Conservation (phyloP, 805 yeast species). For the Candida qinlingensis region DNA sequence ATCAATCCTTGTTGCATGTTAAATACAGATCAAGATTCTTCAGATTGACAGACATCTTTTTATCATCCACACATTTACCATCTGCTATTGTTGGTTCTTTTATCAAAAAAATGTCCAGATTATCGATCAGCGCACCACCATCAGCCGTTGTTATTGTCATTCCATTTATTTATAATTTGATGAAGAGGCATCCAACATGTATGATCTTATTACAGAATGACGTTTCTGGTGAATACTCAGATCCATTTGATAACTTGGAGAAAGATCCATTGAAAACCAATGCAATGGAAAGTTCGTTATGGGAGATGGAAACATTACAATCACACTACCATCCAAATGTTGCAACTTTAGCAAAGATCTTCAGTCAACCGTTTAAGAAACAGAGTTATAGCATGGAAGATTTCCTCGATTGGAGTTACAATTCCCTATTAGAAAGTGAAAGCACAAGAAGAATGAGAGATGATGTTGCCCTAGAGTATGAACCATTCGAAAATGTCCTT, state of each 20-base stretch:
- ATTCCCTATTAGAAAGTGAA: slow-evolving; percentile 59
- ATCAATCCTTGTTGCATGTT: slow-evolving; percentile 69
- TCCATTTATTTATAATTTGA: slow-evolving; percentile 86
- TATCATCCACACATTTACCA: slow-evolving; percentile 83
- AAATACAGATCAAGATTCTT: slow-evolving; percentile 82
- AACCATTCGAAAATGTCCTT: slow-evolving; percentile 27
- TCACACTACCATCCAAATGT: slow-evolving; percentile 93
- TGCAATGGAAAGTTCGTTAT: slow-evolving; percentile 80
- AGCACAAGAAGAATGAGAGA: slow-evolving; percentile 57
- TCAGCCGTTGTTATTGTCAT: slow-evolving; percentile 81
- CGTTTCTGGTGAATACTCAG: slow-evolving; percentile 34
- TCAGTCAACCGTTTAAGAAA: slow-evolving; percentile 85
- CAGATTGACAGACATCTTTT: slow-evolving; percentile 78
- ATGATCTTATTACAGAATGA: slow-evolving; percentile 74
- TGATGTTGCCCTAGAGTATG: slow-evolving; percentile 76
- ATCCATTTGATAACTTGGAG: slow-evolving; percentile 64
- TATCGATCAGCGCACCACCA: slow-evolving; percentile 75
- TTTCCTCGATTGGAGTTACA: slow-evolving; percentile 87
- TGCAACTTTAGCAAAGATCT: slow-evolving; percentile 83
- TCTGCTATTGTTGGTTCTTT: slow-evolving; percentile 82
- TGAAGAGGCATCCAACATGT: slow-evolving; percentile 91
- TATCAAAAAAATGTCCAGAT: slow-evolving; percentile 73
- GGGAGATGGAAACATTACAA: slow-evolving; percentile 84
- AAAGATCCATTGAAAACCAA: slow-evolving; percentile 70
- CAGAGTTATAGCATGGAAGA: slow-evolving; percentile 87